Base-by-base conservation (phyloP, 2,329 filamentous ascomycete genomes). In the Phaeosphaeriaceae sp. region DNA sequence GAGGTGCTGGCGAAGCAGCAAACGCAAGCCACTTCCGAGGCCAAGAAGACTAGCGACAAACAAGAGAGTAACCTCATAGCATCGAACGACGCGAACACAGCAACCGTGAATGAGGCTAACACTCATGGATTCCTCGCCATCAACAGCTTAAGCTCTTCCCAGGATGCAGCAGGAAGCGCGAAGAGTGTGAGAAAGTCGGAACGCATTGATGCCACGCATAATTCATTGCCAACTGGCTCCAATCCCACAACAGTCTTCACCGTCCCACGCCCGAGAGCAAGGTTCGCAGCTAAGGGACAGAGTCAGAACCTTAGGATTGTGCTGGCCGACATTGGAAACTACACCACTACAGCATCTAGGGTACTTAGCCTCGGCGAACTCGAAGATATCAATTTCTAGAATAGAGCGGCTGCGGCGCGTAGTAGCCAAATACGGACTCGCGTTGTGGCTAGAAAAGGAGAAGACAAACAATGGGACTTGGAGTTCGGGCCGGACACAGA, bases 1-100 rank as follows among this genome's bases (percentile, higher is more conserved):
- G 44, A 51, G 43, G 43, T 51, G 36, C 48, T 51, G 30, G 48
- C 44, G 44, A 48, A 51, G 43, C 44, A 51, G 48, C 44, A 42
- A 48, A 48, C 44, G 28, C 35, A 48, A 51, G 44, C 36, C 32
- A 35, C 43, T 29, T 40, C 47, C 12, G 33, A 48, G 21, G 20
- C 43, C 23, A 26, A 26, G 23, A 6, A 6, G 23, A 6, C 23
- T 9, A 26, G 23, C 23, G 4, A 6, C 4, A 26, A 48, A 48
- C 35, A 50, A 33, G 47, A 50, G 43, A 50, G 30, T 50, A 34
- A 41, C 43, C 34, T 50, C 28, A 49, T 47, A 26, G 47, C 34
- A 41, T 50, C 43, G 11, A 48, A 40, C 43, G 6, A 50, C 15
- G 43, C 43, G 35, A 50, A 48, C 33, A 48, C 5, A 26, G 4